Conservation (phyloP, 306 rosid genomes). For the Inga leiocalycina region DNA sequence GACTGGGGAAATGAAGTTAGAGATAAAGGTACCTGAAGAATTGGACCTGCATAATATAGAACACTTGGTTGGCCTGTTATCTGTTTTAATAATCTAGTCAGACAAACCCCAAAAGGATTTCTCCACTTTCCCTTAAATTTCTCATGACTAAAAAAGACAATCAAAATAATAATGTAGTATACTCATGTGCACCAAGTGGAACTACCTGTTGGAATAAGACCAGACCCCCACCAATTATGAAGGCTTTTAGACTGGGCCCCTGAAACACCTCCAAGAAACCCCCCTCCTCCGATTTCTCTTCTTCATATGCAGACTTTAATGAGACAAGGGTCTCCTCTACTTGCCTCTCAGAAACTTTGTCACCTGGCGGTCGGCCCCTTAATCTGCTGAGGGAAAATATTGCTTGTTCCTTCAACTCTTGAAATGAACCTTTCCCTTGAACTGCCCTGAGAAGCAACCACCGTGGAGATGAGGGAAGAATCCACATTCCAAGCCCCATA, state of each 20-base stretch:
- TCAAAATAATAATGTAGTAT: conserved; percentile 8
- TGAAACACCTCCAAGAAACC: conserved; percentile 90
- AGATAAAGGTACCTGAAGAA: conserved; percentile 77
- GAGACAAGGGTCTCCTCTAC: conserved; percentile 77
- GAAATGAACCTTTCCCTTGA: conserved; percentile 80
- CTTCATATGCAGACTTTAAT: conserved; percentile 70
- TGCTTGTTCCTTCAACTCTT: conserved; percentile 80
- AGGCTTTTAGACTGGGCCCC: conserved; percentile 93
- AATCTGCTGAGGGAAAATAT: conserved; percentile 65
- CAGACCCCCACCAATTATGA: conserved; percentile 82
- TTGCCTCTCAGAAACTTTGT: conserved; percentile 75
- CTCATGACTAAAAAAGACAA: conserved; percentile 14
- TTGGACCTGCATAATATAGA: conserved; percentile 88
- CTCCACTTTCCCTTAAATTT: conserved; percentile 39
- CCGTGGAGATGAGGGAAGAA: conserved; percentile 88
- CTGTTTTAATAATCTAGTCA: conserved; percentile 61
- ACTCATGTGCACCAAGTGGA: conserved; percentile 28
- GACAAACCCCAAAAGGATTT: conserved; percentile 24
- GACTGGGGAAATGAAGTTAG: conserved; percentile 25
- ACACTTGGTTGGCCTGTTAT: conserved; percentile 99
- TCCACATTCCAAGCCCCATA: conserved; percentile 87
- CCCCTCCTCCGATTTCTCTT: conserved; percentile 77
- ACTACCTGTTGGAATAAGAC: conserved; percentile 95
- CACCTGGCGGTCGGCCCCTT: conserved; percentile 82
- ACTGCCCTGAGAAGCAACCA: conserved; percentile 97